A percentile compares a stretch with the other conserved stretches of the same genome.
Conservation (phyloP, 345 rosid genomes). For the Hibiscus syriacus region DNA sequence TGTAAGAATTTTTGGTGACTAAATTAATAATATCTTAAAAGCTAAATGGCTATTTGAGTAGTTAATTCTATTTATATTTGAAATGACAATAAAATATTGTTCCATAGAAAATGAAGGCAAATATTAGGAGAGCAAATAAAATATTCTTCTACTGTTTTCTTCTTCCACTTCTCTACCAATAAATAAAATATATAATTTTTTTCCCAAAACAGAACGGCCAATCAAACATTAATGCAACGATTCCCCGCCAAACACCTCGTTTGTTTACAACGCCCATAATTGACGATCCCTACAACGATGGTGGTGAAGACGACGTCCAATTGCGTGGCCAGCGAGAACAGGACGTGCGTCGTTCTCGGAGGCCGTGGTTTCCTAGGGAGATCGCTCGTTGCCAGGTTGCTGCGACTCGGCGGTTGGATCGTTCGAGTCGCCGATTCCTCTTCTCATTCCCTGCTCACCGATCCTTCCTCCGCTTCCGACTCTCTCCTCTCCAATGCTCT, state of each 20-base stretch:
- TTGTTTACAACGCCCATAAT: background rate
- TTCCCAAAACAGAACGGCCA: background rate
- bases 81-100: too few relatives aligned
- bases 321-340: slow-evolving; percentile 30
- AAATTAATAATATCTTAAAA: too few relatives aligned
- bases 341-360: slow-evolving; percentile 71
- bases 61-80: too few relatives aligned
- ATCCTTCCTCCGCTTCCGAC: slow-evolving; percentile 37
- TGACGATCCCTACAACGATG: slow-evolving; percentile 17
- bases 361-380: slow-evolving; percentile 80
- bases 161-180: background rate
- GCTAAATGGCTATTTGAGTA: too few relatives aligned
- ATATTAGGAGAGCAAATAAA: too few relatives aligned
- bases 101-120: too few relatives aligned
- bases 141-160: too few relatives aligned
- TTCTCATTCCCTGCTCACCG: slow-evolving; percentile 37
- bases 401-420: slow-evolving; percentile 60
- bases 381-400: slow-evolving; percentile 61
- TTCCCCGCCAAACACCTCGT: slow-evolving; percentile 25
- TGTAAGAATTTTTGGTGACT: too few relatives aligned
- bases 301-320: slow-evolving; percentile 24
- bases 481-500: slow-evolving; percentile 50
- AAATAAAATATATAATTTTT: background rate
- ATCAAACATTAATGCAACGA: background rate
- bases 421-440: slow-evolving; percentile 77